Percentiles rank a stretch among this genome's conserved stretches.
phyloP scores from a whole-genome alignment of 2,329 filamentous ascomycete genomes.

The Diaporthe sp. region DNA sequence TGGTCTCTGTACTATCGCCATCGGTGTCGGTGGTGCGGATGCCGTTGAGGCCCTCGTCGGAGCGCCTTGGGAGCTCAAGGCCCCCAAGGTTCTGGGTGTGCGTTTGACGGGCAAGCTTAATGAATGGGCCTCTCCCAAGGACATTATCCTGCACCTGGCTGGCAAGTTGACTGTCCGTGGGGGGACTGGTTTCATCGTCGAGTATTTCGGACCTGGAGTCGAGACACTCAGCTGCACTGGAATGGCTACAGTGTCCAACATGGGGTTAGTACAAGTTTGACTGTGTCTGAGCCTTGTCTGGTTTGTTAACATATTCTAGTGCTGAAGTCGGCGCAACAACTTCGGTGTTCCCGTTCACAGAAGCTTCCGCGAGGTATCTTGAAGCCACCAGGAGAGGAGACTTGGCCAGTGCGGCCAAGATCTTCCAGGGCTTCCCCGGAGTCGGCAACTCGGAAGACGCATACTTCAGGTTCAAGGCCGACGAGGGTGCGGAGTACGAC shows the following conservation, averaged over 20 bases:
- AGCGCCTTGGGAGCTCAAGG: conserved; percentile 97
- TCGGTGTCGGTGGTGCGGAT: conserved; percentile 96
- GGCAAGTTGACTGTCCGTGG: conserved; percentile 92
- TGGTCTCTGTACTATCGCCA: conserved; percentile 91
- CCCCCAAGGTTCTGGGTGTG: conserved; percentile 89
- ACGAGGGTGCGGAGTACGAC: conserved; percentile 87
- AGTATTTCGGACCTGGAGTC: conserved; percentile 92
- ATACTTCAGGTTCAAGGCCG: conserved; percentile 77
- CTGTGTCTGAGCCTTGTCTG: neutral
- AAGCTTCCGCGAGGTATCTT: conserved; percentile 86
- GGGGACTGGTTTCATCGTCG: conserved; percentile 93
- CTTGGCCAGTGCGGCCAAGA: conserved; percentile 74
- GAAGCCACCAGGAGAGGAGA: conserved; percentile 81
- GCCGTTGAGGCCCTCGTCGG: conserved; percentile 97
- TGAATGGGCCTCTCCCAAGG: conserved; percentile 95
- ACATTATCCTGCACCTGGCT: conserved; percentile 90
- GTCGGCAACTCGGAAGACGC: conserved; percentile 55
- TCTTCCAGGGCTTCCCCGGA: conserved; percentile 65
- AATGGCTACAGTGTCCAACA: conserved; percentile 92
- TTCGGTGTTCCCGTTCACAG: conserved; percentile 92
- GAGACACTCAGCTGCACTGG: conserved; percentile 90
- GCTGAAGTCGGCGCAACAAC: conserved; percentile 95
- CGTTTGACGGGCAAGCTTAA: conserved; percentile 83
- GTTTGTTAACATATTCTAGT: conserved; percentile 8
- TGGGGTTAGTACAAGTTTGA: conserved; percentile 62